Base-by-base conservation (phyloP, 345 rosid species). In the Physaria fendleri region DNA sequence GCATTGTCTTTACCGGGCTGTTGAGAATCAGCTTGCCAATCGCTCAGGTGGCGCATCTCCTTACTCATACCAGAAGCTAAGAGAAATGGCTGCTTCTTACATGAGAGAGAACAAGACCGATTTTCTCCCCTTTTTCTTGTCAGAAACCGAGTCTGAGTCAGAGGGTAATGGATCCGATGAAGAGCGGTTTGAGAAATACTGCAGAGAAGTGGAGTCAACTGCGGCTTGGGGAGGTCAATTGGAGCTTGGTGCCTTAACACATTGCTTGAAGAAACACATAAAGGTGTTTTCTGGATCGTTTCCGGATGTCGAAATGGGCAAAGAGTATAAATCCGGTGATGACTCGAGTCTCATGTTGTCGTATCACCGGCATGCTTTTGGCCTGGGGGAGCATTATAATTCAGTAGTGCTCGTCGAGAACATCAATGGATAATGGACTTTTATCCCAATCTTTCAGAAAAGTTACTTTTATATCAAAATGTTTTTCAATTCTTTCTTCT, bases 1-100 rank as follows among this genome's bases (percentile, higher is more conserved):
- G 9, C 87, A 89, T 68, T 89, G 99, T 68, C 95, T 89, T 57
- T 93, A 87, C 77, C 72, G 94, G 29, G 97, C 99, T 17, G 89
- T 93, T 15, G 97, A 93, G 50, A 78, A 83, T 65, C 99, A 93
- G 80, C 78, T 89, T 2, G 77, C 86, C 10, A 56, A 65, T 56
- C 73, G 57, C 27, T 77, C 88, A 7, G 82, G 85, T 24, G 91
- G 90, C 22, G 62, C 65, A 8, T 57, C 97, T 65, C 86, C 89
- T 24, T 77, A 78, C 58, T 68, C 74, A 7, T 88, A 69, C 79
- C 89, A 74, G 64, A 73, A 77, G 50, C 91, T 92, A 6, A 78
- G 94, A 45, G 77, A 80, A 69, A 69, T 88, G 95, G 95, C 79
- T 45, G 95, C 98, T 62, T 62, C 89, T 0, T 83, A 86, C 69